Percentiles rank a stretch among this genome's conserved stretches.
phyloP scores from a whole-genome alignment of 768 basidiomycete species.

The Termitomyces heimii region DNA sequence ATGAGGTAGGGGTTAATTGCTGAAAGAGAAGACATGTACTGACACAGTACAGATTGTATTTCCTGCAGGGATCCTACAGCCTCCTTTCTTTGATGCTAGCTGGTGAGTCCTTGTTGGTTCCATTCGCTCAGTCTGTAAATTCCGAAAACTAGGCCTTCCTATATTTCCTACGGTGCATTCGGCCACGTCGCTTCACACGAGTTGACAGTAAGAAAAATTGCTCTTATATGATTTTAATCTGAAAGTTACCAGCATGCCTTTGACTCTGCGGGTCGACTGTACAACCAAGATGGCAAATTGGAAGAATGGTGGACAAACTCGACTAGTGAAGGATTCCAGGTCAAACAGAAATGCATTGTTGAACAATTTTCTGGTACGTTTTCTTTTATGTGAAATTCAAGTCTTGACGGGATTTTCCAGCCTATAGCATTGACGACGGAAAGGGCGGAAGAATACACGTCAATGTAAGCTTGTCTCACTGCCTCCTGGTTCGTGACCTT shows the following conservation, averaged over 20 bases:
- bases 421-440: conserved; percentile 80
- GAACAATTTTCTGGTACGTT: conserved; percentile 76
- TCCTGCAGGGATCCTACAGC: conserved; percentile 91
- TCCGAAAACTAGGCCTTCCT: conserved; percentile 60
- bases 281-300: conserved; percentile 84
- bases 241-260: conserved; percentile 64
- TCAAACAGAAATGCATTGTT: conserved; percentile 83
- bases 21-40: neutral
- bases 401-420: conserved; percentile 27
- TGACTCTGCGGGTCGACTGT: conserved; percentile 84
- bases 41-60: conserved; percentile 67
- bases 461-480: conserved; percentile 51
- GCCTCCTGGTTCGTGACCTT: neutral
- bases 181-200: conserved; percentile 93
- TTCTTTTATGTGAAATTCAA: neutral
- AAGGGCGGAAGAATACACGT: conserved; percentile 80
- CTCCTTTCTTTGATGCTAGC: conserved; percentile 81
- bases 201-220: conserved; percentile 54
- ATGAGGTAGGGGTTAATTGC: conserved; percentile 52
- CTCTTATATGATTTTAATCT: neutral
- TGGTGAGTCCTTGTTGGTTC: conserved; percentile 48
- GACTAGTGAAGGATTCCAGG: conserved; percentile 79
- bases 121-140: neutral
- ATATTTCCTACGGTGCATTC: conserved; percentile 88
- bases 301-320: conserved; percentile 91